Evolutionary conservation across 2,329 filamentous ascomycete species (phyloP), one percentile per base, ranked within the genome.

Genomic region (Chaetomium olivaceum): DNA sequence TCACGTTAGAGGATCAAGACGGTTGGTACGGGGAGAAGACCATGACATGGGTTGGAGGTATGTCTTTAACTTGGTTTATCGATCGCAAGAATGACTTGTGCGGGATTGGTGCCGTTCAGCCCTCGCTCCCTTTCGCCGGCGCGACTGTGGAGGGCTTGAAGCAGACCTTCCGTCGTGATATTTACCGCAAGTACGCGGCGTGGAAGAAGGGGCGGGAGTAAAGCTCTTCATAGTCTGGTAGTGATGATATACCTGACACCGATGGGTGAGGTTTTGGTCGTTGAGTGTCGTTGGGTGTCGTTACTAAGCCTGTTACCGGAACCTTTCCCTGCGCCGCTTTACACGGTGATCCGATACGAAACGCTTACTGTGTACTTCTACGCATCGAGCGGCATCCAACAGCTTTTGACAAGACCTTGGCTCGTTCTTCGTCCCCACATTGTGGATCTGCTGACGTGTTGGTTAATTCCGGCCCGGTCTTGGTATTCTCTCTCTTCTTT

Each of bases 61-160:
- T 79, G 68, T 82, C 80, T 0, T 69, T 82, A 25, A 58, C 76
- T 2, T 84, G 81, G 82, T 83, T 83, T 23, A 75, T 83, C 9
- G 68, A 70, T 43, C 67, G 64, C 19, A 62, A 60, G 58, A 70
- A 66, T 21, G 64, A 36, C 14, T 51, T 70, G 12, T 68, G 66
- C 27, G 68, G 66, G 0, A 21, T 70, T 12, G 77, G 75, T 1
- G 80, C 80, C 21, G 29, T 80, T 1, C 79, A 81, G 64, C 72
- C 78, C 6, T 50, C 69, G 16, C n/a, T 81, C 27, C 79, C 80
- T 1, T 25, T 79, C 6, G 72, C 78, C 62, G 51, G 33, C 1
- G 67, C 69, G 0, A 25, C 66, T 0, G 66, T 78, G 2, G 51
- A 62, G 0, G 71, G 70, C 3, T 64, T 82, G 62, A 82, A 82